These are phyloP conservation scores for Bryum argenteum DNA, from an alignment of 225 moss, liverwort and hornwort species.

Conservation along the genomic window DNA sequence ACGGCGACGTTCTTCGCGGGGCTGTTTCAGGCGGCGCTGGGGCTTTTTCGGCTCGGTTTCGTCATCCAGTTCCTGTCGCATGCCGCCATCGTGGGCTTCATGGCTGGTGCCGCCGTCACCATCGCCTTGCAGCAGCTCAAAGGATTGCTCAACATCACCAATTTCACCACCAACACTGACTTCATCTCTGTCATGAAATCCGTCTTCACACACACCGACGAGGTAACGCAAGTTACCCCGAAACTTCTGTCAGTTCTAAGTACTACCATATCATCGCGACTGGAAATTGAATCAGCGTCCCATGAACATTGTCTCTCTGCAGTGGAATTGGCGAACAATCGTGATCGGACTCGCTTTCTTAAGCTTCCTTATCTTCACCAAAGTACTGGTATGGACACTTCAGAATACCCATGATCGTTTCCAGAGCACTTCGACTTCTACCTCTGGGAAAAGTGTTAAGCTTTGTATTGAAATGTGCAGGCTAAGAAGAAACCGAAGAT, in stretches of 20 bases:
- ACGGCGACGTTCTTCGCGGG: conserved; percentile 37
- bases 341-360: conserved; percentile 63
- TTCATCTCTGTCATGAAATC: conserved; percentile 74
- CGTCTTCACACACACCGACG: conserved; percentile 26
- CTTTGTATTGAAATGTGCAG: conserved; percentile 28
- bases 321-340: conserved; percentile 86
- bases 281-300: neutral
- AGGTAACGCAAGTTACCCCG: conserved; percentile 36
- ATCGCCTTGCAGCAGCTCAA: conserved; percentile 87
- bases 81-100: conserved; percentile 83
- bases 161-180: conserved; percentile 77
- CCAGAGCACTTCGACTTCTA: too few relatives aligned
- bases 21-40: conserved; percentile 7
- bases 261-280: neutral
- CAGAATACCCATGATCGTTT: neutral
- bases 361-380: conserved; percentile 43
- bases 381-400: conserved; percentile 36
- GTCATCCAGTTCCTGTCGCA: conserved; percentile 85
- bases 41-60: conserved; percentile 63
- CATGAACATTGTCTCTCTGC: conserved; percentile 21
- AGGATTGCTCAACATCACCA: conserved; percentile 53
- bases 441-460: too few relatives aligned
- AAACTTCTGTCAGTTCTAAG: neutral
- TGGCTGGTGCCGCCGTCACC: conserved; percentile 88
- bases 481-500: conserved; percentile 51